Evolutionary conservation across 2,329 filamentous ascomycete species (phyloP), one percentile per base, ranked within the genome.

Genomic region (Cytospora leucostoma): DNA sequence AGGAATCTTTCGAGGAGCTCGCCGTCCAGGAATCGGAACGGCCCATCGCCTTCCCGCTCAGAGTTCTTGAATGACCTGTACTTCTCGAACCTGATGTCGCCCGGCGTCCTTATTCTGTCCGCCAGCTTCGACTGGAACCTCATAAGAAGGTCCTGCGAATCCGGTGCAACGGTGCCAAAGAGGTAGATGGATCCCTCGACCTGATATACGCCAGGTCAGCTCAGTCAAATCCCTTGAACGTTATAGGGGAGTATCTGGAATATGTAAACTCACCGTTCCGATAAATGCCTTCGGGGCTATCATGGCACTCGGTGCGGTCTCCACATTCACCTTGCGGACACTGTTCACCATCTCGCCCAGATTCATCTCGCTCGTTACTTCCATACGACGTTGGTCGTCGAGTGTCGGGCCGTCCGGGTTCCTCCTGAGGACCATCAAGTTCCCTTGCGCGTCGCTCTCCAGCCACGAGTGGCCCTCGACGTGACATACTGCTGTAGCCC

Each of bases 331-430:
- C 34, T 85, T 85, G 27, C 89, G 85, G 61, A 98, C 96, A 37
- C 87, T 85, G 72, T 99, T 99, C 61, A 98, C 92, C 84, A 95
- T 92, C 74, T 99, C 94, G 1, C 95, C 93, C 11, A 99, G 80
- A 52, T 89, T 87, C 67, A 98, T 86, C 75, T 97, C 93, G 65
- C 90, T 89, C 0, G 86, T 91, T 6, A 93, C 81, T 50, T 91
- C 84, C 68, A 98, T 77, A 34, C 87, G 82, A 56, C 83, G 83
- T 65, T 83, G 84, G 69, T 97, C 92, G 59, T 95, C 88, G 1
- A 84, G 82, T 0, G 88, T 92, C 1, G 92, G 88, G 0, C 90
- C 92, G 2, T 88, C 82, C 2, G 79, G 71, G 69, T 97, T 93
- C 44, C 88, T 85, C 58, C 86, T 82, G n/a, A 98, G 79, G 3